A percentile compares a stretch with the other conserved stretches of the same genome.
These are phyloP conservation scores for Elaeagnus macrophylla DNA, from an alignment of 306 rosid species.

Conservation along the genomic window DNA sequence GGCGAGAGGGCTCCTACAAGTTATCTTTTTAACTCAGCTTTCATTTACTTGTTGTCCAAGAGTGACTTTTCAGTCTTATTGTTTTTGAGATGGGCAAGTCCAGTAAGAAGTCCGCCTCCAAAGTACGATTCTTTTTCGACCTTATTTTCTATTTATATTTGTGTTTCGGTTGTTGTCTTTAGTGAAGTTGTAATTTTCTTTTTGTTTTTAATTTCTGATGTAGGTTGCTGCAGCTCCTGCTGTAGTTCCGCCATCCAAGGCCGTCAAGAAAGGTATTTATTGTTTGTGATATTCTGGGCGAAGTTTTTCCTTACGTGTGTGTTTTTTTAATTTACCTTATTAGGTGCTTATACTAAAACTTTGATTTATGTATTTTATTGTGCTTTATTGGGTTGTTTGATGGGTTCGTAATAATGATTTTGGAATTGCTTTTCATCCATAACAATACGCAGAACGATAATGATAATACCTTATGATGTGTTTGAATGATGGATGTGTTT, in stretches of 20 bases:
- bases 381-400: no score
- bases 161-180: neutral
- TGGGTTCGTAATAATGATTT: no score
- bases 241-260: slow-evolving; percentile 34
- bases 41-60: neutral
- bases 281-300: neutral
- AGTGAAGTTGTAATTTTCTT: neutral
- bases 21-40: neutral
- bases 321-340: neutral
- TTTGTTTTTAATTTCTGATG: slow-evolving; percentile 1
- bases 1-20: no score
- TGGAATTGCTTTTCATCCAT: no score
- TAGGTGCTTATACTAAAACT: neutral
- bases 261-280: slow-evolving; percentile 55
- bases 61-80: neutral
- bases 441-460: no score
- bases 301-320: neutral
- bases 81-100: slow-evolving; percentile 48
- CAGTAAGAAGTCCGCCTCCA: slow-evolving; percentile 69
- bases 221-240: slow-evolving; percentile 63
- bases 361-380: no score
- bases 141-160: neutral
- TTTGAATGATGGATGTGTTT: neutral
- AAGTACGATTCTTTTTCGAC: slow-evolving; percentile 23
- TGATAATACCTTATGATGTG: no score